These are phyloP conservation scores for Apiotrichum brassicae DNA, from an alignment of 1,284 basidiomycete species.

Conservation along the genomic window DNA sequence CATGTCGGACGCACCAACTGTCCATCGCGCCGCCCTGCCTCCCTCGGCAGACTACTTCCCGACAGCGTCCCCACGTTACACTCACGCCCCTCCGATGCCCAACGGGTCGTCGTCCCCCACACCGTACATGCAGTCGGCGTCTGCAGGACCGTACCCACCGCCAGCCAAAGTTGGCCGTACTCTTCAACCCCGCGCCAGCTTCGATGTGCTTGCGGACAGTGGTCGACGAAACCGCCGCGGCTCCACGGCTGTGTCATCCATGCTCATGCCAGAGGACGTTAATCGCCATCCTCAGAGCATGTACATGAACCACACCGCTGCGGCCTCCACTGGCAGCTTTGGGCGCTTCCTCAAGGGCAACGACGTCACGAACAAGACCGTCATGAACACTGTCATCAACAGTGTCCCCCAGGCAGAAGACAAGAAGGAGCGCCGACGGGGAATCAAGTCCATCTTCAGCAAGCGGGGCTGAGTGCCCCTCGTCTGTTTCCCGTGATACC, in stretches of 20 bases:
- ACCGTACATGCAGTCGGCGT: neutral
- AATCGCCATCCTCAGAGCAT: slow-evolving; percentile 17
- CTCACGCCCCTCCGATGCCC: slow-evolving; percentile 4
- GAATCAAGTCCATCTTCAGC: slow-evolving; percentile 18
- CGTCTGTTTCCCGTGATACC: too few species aligned
- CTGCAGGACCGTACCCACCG: too few species aligned
- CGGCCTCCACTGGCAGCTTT: slow-evolving; percentile 22
- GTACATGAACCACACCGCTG: slow-evolving; percentile 25
- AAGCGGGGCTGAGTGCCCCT: slow-evolving; percentile 1
- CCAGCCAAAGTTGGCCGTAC: slow-evolving; percentile 4
- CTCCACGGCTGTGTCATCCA: slow-evolving; percentile 9
- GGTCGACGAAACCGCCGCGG: slow-evolving; percentile 5
- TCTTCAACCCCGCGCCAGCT: slow-evolving; percentile 19
- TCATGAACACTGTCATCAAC: slow-evolving; percentile 1
- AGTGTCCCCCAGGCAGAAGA: slow-evolving; percentile 9
- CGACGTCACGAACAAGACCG: neutral
- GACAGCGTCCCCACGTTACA: slow-evolving; percentile 16
- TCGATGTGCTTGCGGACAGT: slow-evolving; percentile 10
- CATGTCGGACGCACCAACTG: slow-evolving; percentile 4
- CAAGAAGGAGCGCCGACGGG: slow-evolving; percentile 16
- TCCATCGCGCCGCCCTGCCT: slow-evolving; percentile 11
- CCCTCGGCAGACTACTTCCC: slow-evolving; percentile 19
- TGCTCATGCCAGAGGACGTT: neutral
- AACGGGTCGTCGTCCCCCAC: neutral
- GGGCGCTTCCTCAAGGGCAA: slow-evolving; percentile 14